phyloP scores from a whole-genome alignment of 176 grass and related monocot species.

The Lolium multiflorum region DNA sequence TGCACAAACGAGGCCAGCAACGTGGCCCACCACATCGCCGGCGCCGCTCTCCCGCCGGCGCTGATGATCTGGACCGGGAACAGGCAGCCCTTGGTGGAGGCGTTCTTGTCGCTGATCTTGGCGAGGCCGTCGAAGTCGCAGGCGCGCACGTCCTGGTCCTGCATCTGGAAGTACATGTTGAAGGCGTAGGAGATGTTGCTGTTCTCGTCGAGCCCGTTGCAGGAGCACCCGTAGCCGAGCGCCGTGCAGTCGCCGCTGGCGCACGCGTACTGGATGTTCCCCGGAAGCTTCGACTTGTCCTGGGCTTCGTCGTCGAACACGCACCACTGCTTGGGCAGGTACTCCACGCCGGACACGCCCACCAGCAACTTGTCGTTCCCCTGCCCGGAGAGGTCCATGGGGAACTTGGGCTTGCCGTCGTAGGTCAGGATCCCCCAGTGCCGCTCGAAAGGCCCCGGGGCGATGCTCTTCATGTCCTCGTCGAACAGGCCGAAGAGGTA shows the following conservation, averaged over 20 bases:
- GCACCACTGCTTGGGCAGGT: constrained; percentile 74
- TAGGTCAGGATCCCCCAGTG: constrained; percentile 89
- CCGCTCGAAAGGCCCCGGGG: constrained; percentile 71
- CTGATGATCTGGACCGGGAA: constrained; percentile 73
- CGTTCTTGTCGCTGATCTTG: constrained; percentile 66
- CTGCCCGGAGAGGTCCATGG: constrained; percentile 68
- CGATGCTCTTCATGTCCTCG: constrained; percentile 85
- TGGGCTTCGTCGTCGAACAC: constrained; percentile 64
- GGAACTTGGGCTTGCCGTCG: constrained; percentile 90
- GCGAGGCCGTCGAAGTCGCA: constrained; percentile 86
- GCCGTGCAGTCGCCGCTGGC: constrained; percentile 80
- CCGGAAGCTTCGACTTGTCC: constrained; percentile 36
- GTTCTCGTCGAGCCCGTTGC: constrained; percentile 59
- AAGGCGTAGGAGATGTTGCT: constrained; percentile 85
- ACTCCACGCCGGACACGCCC: constrained; percentile 52
- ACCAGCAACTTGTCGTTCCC: constrained; percentile 56
- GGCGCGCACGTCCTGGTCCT: constrained; percentile 84
- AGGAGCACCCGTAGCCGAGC: constrained; percentile 62
- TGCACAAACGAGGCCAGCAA: constrained; percentile 16
- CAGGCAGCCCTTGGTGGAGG: constrained; percentile 54
- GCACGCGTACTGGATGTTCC: constrained; percentile 72
- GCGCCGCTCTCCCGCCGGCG: constrained; percentile 7
- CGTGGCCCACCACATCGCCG: background rate
- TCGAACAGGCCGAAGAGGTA: constrained; percentile 86
- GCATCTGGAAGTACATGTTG: constrained; percentile 99